Conservation (phyloP, 345 rosid species). For the Linum usitatissimum region DNA sequence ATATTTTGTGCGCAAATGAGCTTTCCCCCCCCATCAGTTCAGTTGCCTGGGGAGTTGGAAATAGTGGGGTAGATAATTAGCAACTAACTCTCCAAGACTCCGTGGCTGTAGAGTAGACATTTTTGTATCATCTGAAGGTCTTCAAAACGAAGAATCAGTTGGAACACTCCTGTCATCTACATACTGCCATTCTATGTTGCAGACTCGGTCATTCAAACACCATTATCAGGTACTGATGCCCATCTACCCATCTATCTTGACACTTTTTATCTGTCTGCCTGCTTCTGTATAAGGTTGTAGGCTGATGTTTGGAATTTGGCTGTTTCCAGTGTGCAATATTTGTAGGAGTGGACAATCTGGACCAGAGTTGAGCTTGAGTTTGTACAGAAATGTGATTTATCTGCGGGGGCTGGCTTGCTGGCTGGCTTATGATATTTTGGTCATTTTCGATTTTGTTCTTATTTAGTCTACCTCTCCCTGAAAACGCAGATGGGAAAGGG, state of each 20-base stretch:
- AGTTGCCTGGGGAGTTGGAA: neutral
- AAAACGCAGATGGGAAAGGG: neutral
- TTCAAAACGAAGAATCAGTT: neutral
- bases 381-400: conserved; percentile 7
- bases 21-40: neutral
- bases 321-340: conserved; percentile 3
- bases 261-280: neutral
- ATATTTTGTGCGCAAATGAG: neutral
- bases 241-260: neutral
- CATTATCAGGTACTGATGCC: neutral
- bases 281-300: neutral
- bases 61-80: neutral
- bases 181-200: neutral
- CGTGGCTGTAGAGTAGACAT: neutral
- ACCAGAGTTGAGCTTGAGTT: neutral
- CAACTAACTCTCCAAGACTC: neutral
- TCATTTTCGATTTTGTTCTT: neutral
- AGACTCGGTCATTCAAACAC: neutral
- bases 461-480: too few relatives aligned
- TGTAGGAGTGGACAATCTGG: neutral
- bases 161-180: neutral
- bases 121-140: neutral
- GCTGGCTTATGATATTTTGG: neutral
- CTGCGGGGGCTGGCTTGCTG: too few relatives aligned
- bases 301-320: neutral